Percentiles rank a stretch among this genome's conserved stretches.
Evolutionary conservation across 352 stramenopile genomes (phyloP).

Genomic region (Globisporangium emineosum): DNA sequence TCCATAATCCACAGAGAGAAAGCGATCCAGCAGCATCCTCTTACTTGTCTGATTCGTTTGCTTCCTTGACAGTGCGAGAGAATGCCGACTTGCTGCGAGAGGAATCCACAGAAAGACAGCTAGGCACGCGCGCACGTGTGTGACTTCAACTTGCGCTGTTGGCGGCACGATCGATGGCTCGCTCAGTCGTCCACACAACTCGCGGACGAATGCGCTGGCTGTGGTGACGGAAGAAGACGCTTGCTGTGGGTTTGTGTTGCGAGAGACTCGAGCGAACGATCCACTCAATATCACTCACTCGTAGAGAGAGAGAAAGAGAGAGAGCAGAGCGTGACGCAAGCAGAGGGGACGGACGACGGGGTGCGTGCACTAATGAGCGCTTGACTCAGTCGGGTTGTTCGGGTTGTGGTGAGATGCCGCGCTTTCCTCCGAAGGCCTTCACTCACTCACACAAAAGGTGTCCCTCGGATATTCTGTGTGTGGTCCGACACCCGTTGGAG

Average conservation of each 20-base stretch:
- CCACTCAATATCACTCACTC: background rate
- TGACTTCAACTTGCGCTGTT: conserved; percentile 2
- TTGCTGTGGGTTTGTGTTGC: background rate
- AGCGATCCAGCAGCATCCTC: no score
- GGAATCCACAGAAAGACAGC: conserved; percentile 5
- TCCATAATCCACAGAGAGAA: background rate
- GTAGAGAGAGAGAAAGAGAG: background rate
- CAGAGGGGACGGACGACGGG: background rate
- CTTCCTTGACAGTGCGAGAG: conserved; percentile 3
- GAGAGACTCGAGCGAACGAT: conserved; percentile 6
- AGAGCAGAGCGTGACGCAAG: background rate
- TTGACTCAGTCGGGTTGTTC: conserved; percentile 15
- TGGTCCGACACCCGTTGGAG: conserved; percentile 14
- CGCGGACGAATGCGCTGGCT: background rate
- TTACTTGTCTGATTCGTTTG: background rate
- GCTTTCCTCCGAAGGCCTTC: background rate
- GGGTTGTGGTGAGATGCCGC: conserved; percentile 3
- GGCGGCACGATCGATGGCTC: background rate
- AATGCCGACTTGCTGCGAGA: background rate
- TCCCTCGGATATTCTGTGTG: conserved; percentile 7
- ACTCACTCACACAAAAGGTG: background rate
- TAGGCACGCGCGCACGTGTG: background rate
- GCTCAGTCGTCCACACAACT: background rate
- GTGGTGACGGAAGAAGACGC: background rate
- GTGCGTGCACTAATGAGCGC: conserved; percentile 15